Base-by-base conservation (phyloP, 2,329 filamentous ascomycete species). In the Chaetomiaceae sp. region DNA sequence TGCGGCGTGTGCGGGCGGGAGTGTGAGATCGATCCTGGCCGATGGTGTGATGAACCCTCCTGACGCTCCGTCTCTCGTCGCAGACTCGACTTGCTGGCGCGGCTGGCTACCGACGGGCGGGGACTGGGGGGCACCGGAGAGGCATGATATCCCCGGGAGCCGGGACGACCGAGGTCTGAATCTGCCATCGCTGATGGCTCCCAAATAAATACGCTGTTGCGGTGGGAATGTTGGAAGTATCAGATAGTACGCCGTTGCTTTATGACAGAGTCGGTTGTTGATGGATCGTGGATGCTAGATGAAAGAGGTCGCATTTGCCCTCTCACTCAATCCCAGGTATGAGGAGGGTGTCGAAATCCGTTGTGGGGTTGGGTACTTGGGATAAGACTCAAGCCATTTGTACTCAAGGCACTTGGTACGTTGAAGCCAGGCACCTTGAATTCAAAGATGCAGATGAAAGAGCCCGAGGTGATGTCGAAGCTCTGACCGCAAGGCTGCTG, bases 161-260 rank as follows among this genome's bases (percentile, higher is more conserved):
- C 53, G 26, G 58, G 59, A n/a, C 56, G 53, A 33, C 44, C 41
- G 34, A 34, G 14, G 17, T 50, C 47, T 24, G 54, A 52, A 14
- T 58, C 57, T 38, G 55, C 42, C 60, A 62, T 62, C 24, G 30
- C 47, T 33, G 29, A 14, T 32, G n/a, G n/a, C 14, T n/a, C n/a
- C 12, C 29, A 14, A n/a, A 6, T 32, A 14, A 4, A n/a, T n/a
- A n/a, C 11, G 29, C 19, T 22, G 19, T 11, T 2, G 9, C 10
- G 19, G 10, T 38, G 11, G 36, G 22, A n/a, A 17, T 39, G 26
- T 5, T 20, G n/a, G 12, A 12, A 24, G 29, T 22, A 27, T 32
- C 29, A 15, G 29, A 32, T 3, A n/a, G 14, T 11, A 14, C 12
- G 12, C 4, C 12, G 18, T 38, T 5, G 22, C 22, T n/a, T n/a